Conservation (phyloP, 2,329 filamentous ascomycete genomes). For the Plectosphaerella cucumerina region DNA sequence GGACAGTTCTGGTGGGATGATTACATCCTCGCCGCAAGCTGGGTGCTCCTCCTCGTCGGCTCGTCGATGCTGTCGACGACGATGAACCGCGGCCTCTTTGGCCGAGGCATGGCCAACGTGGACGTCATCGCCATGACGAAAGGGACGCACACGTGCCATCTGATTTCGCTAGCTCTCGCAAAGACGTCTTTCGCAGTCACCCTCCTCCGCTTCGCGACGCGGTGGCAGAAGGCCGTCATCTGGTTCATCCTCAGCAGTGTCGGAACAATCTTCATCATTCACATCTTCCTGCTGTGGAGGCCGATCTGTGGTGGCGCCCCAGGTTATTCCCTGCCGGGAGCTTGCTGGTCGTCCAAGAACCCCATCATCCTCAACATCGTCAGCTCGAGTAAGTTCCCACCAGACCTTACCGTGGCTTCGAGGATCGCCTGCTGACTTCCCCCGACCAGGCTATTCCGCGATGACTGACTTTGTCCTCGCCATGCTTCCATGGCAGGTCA, state of each 20-base stretch:
- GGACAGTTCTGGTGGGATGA: constrained; percentile 26
- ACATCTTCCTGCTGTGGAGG: constrained; percentile 15
- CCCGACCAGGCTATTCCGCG: constrained; percentile 14
- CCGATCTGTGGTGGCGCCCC: constrained; percentile 20
- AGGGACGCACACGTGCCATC: constrained; percentile 20
- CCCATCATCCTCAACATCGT: constrained; percentile 10
- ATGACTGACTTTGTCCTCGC: constrained; percentile 22
- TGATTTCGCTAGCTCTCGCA: constrained; percentile 23
- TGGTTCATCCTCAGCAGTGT: constrained; percentile 20
- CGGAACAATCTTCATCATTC: constrained; percentile 14
- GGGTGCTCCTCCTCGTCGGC: constrained; percentile 17
- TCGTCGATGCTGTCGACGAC: constrained; percentile 8
- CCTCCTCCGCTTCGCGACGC: constrained; percentile 23
- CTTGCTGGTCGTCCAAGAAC: constrained; percentile 13
- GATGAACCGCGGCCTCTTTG: constrained; percentile 11
- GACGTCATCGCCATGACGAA: constrained; percentile 12
- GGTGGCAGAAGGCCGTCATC: constrained; percentile 17
- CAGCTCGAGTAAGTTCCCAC: constrained; percentile 5
- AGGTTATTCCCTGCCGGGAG: constrained; percentile 12
- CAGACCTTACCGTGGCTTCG: too few relatives aligned
- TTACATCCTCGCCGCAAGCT: constrained; percentile 20
- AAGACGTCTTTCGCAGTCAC: constrained; percentile 34
- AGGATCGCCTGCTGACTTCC: too few relatives aligned
- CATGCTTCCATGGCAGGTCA: constrained; percentile 23
- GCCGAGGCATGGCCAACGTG: neutral